phyloP scores from a whole-genome alignment of 1,284 basidiomycete species.

The Sphaerobolus stellatus region DNA sequence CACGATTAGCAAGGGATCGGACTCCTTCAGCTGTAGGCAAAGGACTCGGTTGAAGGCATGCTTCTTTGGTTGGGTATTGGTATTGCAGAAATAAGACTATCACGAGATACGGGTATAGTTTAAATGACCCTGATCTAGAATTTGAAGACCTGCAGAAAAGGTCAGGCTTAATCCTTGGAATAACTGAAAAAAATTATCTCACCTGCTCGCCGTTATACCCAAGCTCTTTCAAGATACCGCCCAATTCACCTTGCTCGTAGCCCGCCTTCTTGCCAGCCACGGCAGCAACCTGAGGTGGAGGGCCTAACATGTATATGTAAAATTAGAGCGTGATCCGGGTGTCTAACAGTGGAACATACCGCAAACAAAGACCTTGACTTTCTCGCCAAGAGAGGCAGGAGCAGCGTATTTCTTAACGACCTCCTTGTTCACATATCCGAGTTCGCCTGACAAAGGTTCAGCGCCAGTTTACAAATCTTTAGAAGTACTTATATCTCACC shows the following conservation, averaged over 20 bases:
- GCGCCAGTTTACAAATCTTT: background rate
- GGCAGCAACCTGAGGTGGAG: constrained; percentile 81
- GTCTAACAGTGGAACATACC: constrained; percentile 45
- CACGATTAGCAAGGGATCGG: too few relatives aligned
- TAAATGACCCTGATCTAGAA: too few relatives aligned
- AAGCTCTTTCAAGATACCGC: constrained; percentile 81
- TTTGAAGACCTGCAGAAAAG: too few relatives aligned
- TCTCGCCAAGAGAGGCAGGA: constrained; percentile 66
- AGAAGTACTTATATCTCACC: constrained; percentile 39
- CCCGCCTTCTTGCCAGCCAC: constrained; percentile 79
- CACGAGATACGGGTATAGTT: too few relatives aligned
- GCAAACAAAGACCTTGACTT: constrained; percentile 89
- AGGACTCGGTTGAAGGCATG: too few relatives aligned
- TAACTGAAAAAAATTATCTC: too few relatives aligned
- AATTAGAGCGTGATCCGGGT: background rate
- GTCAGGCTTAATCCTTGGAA: too few relatives aligned
- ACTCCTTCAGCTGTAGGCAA: too few relatives aligned
- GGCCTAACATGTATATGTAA: constrained; percentile 46
- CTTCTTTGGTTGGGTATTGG: too few relatives aligned
- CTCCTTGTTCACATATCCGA: constrained; percentile 72
- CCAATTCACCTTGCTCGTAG: constrained; percentile 80
- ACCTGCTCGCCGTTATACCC: constrained; percentile 86
- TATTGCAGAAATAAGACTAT: too few relatives aligned
- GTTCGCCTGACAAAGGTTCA: constrained; percentile 43
- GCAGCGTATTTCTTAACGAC: constrained; percentile 74